Conservation (phyloP, 2,329 filamentous ascomycete species). For the Parafenestella ontariensis region DNA sequence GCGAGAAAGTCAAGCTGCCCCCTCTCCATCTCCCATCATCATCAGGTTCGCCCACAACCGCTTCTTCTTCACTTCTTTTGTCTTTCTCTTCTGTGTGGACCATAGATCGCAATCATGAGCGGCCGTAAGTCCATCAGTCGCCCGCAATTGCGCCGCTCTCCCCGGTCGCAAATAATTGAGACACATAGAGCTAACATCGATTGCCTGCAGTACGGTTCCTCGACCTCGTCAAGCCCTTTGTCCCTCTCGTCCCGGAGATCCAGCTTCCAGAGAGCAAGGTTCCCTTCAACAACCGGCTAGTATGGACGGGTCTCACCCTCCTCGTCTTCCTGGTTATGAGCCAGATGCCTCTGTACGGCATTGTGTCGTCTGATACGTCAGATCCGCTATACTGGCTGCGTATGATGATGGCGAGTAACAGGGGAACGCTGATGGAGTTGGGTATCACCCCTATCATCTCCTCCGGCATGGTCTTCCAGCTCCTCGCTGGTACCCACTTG, state of each 20-base stretch:
- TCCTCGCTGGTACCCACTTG: slow-evolving; percentile 98
- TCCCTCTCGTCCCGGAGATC: slow-evolving; percentile 99
- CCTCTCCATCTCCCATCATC: slow-evolving; percentile 42
- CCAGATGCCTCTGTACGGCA: slow-evolving; percentile 95
- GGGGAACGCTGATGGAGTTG: slow-evolving; percentile 93
- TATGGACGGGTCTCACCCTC: slow-evolving; percentile 72
- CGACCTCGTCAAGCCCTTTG: slow-evolving; percentile 99
- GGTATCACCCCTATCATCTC: slow-evolving; percentile 98
- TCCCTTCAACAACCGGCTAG: slow-evolving; percentile 85
- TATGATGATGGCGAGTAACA: slow-evolving; percentile 99
- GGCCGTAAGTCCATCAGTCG: slow-evolving; percentile 60
- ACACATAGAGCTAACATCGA: slow-evolving; percentile 29
- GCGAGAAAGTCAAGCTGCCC: slow-evolving; percentile 38
- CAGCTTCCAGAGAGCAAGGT: slow-evolving; percentile 88
- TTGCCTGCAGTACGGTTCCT: slow-evolving; percentile 85
- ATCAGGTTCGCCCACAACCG: slow-evolving; percentile 32
- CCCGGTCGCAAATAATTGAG: slow-evolving; percentile 12
- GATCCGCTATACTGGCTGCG: slow-evolving; percentile 99
- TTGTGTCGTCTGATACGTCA: slow-evolving; percentile 94
- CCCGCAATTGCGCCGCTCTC: slow-evolving; percentile 30
- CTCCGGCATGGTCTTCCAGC: slow-evolving; percentile 99
- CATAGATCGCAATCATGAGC: slow-evolving; percentile 61
- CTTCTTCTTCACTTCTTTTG: slow-evolving; percentile 38
- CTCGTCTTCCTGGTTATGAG: slow-evolving; percentile 99
- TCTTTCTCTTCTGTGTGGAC: slow-evolving; percentile 44